Evolutionary conservation across 345 rosid genomes (phyloP), one percentile per base, ranked within the genome.

Genomic region (Hypericum perforatum): DNA sequence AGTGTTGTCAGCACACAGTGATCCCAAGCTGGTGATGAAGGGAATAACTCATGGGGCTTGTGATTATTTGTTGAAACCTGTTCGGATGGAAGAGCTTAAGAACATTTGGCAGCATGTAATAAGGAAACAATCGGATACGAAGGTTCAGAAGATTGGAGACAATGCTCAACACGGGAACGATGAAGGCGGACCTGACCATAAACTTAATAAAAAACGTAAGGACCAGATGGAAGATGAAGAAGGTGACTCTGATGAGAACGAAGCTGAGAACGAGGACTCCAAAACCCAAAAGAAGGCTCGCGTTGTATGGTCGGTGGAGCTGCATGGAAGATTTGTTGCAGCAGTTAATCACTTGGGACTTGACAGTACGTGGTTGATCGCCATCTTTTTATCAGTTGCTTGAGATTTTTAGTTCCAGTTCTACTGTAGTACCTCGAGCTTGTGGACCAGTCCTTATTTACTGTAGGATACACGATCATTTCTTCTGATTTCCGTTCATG

Each of bases 41-140:
- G 72, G 72, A 58, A 68, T 68, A n/a, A 62, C 60, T 53, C 72
- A 68, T 46, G 72, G 72, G 37, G 72, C 72, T 53, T 68, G 72
- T 62, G 67, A 68, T 46, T 68, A 68, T 49, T 62, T 68, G 63
- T 57, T 68, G 53, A 68, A 68, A 53, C 72, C 72, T 37, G 55
- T 68, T 48, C 72, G 64, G 14, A 62, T 68, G 7, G 72, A 68
- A 46, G 72, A 68, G 57, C 59, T 68, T 9, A 62, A 58, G 47
- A 68, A 58, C 67, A 68, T 68, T 16, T 68, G 72, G 72, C 72
- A 68, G 53, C 72, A 62, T 53, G 63, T 68, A 5, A 49, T 68
- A 37, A 58, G 72, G 63, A 57, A 67, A 58, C 62, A 68, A 63
- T 9, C 41, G 11, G 63, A 57, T 62, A 67, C 57, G 37, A 62